phyloP scores from a whole-genome alignment of 768 basidiomycete species.

The Lentinula guzmanii region DNA sequence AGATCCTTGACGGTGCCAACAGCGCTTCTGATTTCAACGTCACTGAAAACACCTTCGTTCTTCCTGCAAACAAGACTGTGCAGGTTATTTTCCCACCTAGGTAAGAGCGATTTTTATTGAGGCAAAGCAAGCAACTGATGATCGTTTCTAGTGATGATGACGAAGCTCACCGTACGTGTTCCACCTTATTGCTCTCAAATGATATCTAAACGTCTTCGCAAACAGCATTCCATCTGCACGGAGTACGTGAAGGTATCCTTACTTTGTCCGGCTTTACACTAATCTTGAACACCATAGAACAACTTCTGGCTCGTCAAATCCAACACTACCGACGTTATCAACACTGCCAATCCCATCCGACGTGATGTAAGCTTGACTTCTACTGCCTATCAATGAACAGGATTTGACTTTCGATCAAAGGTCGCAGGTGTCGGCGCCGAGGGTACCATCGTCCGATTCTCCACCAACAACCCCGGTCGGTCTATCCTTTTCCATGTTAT shows the following conservation, averaged over 20 bases:
- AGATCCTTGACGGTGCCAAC: slow-evolving; percentile 27
- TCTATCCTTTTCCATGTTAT: background rate
- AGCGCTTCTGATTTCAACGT: slow-evolving; percentile 20
- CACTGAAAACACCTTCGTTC: slow-evolving; percentile 31
- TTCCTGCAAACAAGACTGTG: slow-evolving; percentile 30
- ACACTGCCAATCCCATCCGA: slow-evolving; percentile 45
- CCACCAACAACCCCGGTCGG: slow-evolving; percentile 48
- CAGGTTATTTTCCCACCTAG: slow-evolving; percentile 28
- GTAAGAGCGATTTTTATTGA: background rate
- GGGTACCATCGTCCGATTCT: slow-evolving; percentile 39
- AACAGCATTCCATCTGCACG: slow-evolving; percentile 22
- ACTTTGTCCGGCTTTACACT: background rate
- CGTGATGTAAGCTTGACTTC: slow-evolving; percentile 15
- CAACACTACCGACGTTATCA: slow-evolving; percentile 21
- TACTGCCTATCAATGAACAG: background rate
- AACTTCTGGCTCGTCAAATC: slow-evolving; percentile 36
- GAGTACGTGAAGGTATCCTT: slow-evolving; percentile 10
- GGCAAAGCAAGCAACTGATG: background rate
- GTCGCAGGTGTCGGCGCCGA: slow-evolving; percentile 12
- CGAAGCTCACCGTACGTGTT: slow-evolving; percentile 17
- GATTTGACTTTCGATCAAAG: slow-evolving; percentile 2
- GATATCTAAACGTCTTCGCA: background rate
- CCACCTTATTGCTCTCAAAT: background rate
- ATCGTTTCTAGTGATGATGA: slow-evolving; percentile 14
- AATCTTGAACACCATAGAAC: slow-evolving; percentile 16